These are phyloP conservation scores for Tephrocybe sp. DNA, from an alignment of 768 basidiomycete species.

Conservation along the genomic window DNA sequence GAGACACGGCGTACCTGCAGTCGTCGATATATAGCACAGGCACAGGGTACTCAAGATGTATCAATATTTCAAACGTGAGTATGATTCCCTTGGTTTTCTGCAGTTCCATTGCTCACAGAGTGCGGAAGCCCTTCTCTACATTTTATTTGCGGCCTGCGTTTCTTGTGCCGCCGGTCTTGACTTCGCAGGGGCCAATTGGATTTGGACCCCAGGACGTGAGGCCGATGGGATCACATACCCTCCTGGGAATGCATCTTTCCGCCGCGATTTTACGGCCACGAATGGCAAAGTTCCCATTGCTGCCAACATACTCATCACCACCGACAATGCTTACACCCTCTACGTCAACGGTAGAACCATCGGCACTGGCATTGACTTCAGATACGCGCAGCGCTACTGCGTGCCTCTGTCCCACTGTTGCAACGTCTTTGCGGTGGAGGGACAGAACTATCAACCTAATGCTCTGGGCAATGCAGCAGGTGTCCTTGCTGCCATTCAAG, in stretches of 20 bases:
- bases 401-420: conserved; percentile 22
- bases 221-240: conserved; percentile 16
- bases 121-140: not conserved
- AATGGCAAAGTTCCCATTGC: conserved; percentile 24
- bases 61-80: too few species aligned
- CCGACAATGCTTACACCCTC: conserved; percentile 28
- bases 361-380: conserved; percentile 19
- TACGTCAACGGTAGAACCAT: conserved; percentile 28
- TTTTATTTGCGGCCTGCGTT: conserved; percentile 7
- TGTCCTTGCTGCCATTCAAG: conserved; percentile 26
- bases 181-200: conserved; percentile 24
- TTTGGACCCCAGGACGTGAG: conserved; percentile 25
- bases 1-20: too few species aligned
- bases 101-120: not conserved
- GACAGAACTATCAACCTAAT: conserved; percentile 11
- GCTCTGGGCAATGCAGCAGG: conserved; percentile 23
- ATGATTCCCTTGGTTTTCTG: too few species aligned
- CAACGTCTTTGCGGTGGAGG: conserved; percentile 32
- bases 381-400: conserved; percentile 24
- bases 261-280: conserved; percentile 23
- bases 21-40: too few species aligned
- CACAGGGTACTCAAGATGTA: too few species aligned
- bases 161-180: conserved; percentile 9
- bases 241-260: conserved; percentile 25
- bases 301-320: conserved; percentile 27